Evolutionary conservation across 2,329 filamentous ascomycete genomes (phyloP), one percentile per base, ranked within the genome.

Genomic region (Monosporascus sp.): DNA sequence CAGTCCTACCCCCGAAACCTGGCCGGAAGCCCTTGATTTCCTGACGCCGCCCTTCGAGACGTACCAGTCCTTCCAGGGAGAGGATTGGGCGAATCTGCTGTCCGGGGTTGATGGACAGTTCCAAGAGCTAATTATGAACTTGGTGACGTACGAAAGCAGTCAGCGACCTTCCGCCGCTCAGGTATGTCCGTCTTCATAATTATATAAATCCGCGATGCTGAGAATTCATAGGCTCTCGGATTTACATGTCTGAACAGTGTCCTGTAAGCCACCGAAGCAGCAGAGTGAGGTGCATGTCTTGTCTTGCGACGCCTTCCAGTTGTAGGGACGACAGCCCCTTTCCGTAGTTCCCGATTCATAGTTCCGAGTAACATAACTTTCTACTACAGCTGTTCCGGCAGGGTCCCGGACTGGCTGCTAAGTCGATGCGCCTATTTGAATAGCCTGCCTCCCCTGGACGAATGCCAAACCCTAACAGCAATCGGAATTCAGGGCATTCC

Each of bases 41-140:
- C 76, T 70, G 54, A 83, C 84, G 1, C 88, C 89, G 0, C 94
- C 96, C 18, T 99, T 96, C 79, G 89, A 92, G 15, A 95, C 91
- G 68, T 99, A 96, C 72, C 81, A 84, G 41, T 75, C 84, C 15
- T 97, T 96, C 65, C 80, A 84, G 4, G 70, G 75, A 0, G 80
- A 80, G 57, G 57, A 74, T 0, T 97, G 92, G 91, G 75, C 82
- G 1, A 79, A 81, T 1, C 74, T 97, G 18, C 71, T 97, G 42
- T 82, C 83, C 0, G 77, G 75, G 5, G 78, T 83, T 0, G 78
- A 83, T 27, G 69, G 75, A 0, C 72, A 73, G 15, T 86, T 84
- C 27, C 77, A 81, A 54, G 80, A 88, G 56, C 71, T 97, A 36
- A 82, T 95, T 9, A 76, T 74, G 39, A 74, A 73, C 5, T 69